A percentile compares a stretch with the other conserved stretches of the same genome.
Conservation (phyloP, 176 grass and related monocot species). For the Pontederia paniculata region DNA sequence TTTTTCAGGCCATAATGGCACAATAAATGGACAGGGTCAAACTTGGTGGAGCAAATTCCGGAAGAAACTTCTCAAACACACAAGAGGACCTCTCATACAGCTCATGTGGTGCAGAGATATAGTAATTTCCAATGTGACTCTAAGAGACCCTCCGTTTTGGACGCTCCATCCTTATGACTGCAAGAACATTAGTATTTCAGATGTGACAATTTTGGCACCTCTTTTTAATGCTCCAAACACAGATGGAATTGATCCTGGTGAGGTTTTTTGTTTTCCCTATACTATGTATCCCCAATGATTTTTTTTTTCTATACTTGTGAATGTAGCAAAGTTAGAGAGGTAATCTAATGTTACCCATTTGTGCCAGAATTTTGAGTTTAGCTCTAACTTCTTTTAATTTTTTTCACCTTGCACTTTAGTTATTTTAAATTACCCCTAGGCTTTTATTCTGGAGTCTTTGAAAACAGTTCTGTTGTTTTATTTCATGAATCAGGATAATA, state of each 20-base stretch:
- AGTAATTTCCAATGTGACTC: slow-evolving; percentile 68
- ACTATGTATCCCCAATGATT: slow-evolving; percentile 3
- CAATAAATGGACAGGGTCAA: slow-evolving; percentile 79
- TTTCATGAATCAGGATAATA: neutral
- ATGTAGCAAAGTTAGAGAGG: neutral
- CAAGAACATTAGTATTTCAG: slow-evolving; percentile 66
- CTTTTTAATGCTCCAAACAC: slow-evolving; percentile 67
- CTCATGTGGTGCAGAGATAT: slow-evolving; percentile 70
- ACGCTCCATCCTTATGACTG: slow-evolving; percentile 82
- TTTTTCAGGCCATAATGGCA: slow-evolving; percentile 65
- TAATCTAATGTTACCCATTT: neutral
- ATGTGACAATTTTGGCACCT: slow-evolving; percentile 72
- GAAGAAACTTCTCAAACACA: slow-evolving; percentile 50
- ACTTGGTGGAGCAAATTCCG: slow-evolving; percentile 77
- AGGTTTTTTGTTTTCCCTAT: slow-evolving; percentile 7
- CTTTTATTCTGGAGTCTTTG: neutral
- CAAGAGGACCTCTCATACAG: slow-evolving; percentile 77
- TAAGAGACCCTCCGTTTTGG: slow-evolving; percentile 86
- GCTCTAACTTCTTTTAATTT: neutral
- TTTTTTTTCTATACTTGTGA: neutral
- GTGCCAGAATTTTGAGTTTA: neutral
- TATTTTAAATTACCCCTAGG: neutral
- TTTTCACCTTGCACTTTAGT: neutral
- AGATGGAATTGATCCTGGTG: slow-evolving; percentile 95
- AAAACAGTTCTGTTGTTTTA: neutral